Base-by-base conservation (phyloP, 805 yeast species). In the Grigorovia jiainica region DNA sequence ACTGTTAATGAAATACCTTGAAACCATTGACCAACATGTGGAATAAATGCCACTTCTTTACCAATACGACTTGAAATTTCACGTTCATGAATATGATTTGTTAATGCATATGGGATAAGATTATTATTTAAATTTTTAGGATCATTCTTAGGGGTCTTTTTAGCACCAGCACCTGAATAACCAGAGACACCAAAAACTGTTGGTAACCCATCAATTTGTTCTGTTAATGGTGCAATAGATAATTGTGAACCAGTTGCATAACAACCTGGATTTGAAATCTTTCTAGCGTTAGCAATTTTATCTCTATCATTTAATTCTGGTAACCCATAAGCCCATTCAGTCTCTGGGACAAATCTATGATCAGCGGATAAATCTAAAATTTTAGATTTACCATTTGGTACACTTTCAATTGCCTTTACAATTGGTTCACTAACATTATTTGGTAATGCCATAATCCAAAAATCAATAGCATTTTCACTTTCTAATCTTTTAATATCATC, bases 401-500 rank as follows among this genome's bases (percentile, higher is more conserved):
- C 83, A 17, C 78, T 70, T 50, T 79, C 85, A 52, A 84, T 83
- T 20, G 90, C 87, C 16, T 79, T 79, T 32, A 84, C 92, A 60
- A 84, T 83, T 42, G 87, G 92, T 59, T 79, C 79, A 59, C 97
- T 92, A 31, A 92, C 96, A 38, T 96, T 97, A 61, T 92, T 92
- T 49, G 99, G 99, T 55, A 92, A 73, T 2, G 98, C 98, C 98
- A 94, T 92, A 21, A 94, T 95, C 98, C 99, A 92, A 40, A 89
- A 82, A 57, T 92, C 98, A 44, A 92, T 85, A 41, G 76, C 84
- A 39, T 79, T 76, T 38, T 77, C 68, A 49, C 78, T 72, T 64
- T 90, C 98, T 47, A 92, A 66, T 49, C 70, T 66, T 57, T 78
- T 78, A 50, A 92, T 82, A 53, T 92, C 97, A 56, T 87, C 96